Evolutionary conservation across 78 protist genomes (phyloP), one percentile per base, ranked within the genome.

Genomic region (Dictyostelium purpureum): DNA sequence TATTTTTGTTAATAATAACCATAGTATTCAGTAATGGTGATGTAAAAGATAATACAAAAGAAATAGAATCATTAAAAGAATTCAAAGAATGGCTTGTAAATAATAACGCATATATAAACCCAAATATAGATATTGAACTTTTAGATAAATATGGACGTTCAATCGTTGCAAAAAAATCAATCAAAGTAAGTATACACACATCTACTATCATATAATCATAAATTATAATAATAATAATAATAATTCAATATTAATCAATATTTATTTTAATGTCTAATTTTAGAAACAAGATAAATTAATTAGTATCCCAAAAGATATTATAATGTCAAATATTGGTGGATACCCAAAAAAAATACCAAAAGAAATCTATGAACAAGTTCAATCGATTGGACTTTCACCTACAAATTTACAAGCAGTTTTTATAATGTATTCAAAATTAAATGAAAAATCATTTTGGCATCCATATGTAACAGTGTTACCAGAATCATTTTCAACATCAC

Each of bases 91-190:
- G 90, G 90, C 18, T 81, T 28, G 18, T 28, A 11, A 40, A 69
- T 26, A 54, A 66, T 24, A 54, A 69, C 16, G 31, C 54, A 4
- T 81, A 54, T 42, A n/a, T 69, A 6, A 81, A 70, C 26, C 59
- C 54, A 42, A 67, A 74, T 49, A 33, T 81, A 2, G 79, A 81
- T 26, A 81, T 81, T 28, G 31, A 35, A 24, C 16, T 67, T 14
- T 54, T 81, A n/a, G 90, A 69, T 12, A 21, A 10, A 37, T 81
- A 38, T 69, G 90, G 90, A 21, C n/a, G 78, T 31, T 81, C 90
- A 26, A 81, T 81, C 2, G 54, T 81, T 12, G 69, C 79, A 0
- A 81, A 81, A 47, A 31, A 12, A 66, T 4, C 19, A 40, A 69
- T 81, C 0, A 70, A 81, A 10, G 78, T 69, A 81, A 42, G 7